These are phyloP conservation scores for Lachnellula subtilissima DNA, from an alignment of 2,329 filamentous ascomycete species.

Conservation along the genomic window DNA sequence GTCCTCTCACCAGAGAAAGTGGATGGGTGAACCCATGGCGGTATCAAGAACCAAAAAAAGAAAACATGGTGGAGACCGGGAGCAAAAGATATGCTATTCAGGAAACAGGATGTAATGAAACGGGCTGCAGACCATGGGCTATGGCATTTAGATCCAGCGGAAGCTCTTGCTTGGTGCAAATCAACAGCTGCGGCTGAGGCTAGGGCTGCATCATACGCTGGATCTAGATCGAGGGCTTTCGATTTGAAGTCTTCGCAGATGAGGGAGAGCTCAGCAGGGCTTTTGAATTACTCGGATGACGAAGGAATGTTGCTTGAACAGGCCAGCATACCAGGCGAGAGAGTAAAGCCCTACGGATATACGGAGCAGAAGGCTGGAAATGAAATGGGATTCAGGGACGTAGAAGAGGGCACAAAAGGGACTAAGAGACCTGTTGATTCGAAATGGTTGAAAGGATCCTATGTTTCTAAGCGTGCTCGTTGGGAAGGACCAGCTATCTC, in stretches of 20 bases:
- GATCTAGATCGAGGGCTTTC: neutral
- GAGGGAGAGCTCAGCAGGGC: neutral
- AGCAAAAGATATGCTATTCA: constrained; percentile 23
- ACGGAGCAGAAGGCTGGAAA: neutral
- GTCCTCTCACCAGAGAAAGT: constrained; percentile 51
- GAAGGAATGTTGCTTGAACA: neutral
- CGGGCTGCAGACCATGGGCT: constrained; percentile 19
- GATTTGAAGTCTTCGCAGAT: neutral
- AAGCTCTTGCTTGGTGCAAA: constrained; percentile 22
- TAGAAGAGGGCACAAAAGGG: neutral
- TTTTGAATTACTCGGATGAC: neutral
- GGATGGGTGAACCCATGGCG: constrained; percentile 53
- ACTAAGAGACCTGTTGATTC: constrained; percentile 20
- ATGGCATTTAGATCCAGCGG: constrained; percentile 16
- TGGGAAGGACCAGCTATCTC: constrained; percentile 23
- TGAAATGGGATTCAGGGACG: neutral
- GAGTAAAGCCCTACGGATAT: neutral
- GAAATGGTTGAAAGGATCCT: constrained; percentile 29
- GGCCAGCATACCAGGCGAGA: neutral
- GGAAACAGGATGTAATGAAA: constrained; percentile 19
- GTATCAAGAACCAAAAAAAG: constrained; percentile 25
- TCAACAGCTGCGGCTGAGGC: constrained; percentile 15
- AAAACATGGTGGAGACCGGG: constrained; percentile 20
- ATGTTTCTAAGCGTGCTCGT: constrained; percentile 27
- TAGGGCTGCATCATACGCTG: neutral